Conservation (phyloP, 2,329 filamentous ascomycete species). For the Stagonosporopsis cucurbitacearum region DNA sequence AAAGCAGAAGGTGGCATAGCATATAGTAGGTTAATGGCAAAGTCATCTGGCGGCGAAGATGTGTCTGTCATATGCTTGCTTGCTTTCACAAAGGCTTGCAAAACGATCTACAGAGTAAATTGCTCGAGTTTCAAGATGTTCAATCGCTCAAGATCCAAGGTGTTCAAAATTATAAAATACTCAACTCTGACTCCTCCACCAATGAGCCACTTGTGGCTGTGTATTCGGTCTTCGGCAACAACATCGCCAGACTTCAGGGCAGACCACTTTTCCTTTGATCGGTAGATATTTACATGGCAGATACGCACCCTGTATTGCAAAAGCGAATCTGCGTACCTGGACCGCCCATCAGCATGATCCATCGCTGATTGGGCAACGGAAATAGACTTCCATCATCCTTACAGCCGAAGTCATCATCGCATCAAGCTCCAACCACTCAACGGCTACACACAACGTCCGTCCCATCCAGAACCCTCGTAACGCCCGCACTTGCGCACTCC, state of each 20-base stretch:
- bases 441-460: neutral
- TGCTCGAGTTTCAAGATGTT: too few relatives aligned
- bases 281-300: neutral
- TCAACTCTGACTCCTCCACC: neutral
- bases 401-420: conserved; percentile 10
- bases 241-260: neutral
- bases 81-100: too few relatives aligned
- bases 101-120: too few relatives aligned
- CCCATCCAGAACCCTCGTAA: conserved; percentile 7
- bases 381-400: conserved; percentile 6
- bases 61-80: too few relatives aligned
- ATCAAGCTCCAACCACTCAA: conserved; percentile 5
- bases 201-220: conserved; percentile 6
- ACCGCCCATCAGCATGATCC: neutral
- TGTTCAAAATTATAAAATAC: too few relatives aligned
- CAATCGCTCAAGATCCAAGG: too few relatives aligned
- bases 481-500: conserved; percentile 9
- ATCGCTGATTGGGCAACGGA: conserved; percentile 2
- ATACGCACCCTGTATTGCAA: neutral
- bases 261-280: neutral
- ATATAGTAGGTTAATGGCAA: too few relatives aligned
- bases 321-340: conserved; percentile 4
- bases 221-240: neutral
- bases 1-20: too few relatives aligned
- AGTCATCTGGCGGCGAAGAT: too few relatives aligned